Evolutionary conservation across 306 rosid species (phyloP).

Genomic region (Cucumis cinereus): DNA sequence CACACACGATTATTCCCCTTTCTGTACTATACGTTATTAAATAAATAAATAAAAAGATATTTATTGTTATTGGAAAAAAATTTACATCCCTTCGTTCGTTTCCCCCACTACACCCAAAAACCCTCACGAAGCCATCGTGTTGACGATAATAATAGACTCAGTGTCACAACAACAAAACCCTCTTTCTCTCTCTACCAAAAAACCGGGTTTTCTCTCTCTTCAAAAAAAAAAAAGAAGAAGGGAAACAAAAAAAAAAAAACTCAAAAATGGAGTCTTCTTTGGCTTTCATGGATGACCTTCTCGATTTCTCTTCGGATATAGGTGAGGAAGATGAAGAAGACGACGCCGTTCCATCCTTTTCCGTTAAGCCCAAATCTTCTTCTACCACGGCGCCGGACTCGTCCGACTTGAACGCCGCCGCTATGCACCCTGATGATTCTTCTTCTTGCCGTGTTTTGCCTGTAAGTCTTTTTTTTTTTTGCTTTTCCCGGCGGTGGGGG

Average conservation of each 20-base stretch:
- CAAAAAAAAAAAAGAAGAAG: not conserved
- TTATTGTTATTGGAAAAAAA: not conserved
- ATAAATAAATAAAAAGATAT: not conserved
- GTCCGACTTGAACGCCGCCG: not conserved
- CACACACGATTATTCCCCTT: not conserved
- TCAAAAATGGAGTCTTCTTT: conserved; percentile 41
- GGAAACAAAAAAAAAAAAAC: not conserved
- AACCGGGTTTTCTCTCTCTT: conserved; percentile 11
- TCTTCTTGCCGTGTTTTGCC: conserved; percentile 21
- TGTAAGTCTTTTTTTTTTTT: conserved; percentile 35
- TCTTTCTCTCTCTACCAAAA: conserved; percentile 4
- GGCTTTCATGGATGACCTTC: conserved; percentile 47
- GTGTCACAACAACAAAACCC: not conserved
- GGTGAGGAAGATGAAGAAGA: conserved; percentile 44
- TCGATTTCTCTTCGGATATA: conserved; percentile 57
- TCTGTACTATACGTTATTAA: not conserved
- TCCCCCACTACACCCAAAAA: conserved; percentile 11
- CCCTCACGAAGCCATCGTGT: conserved; percentile 12
- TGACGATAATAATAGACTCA: conserved; percentile 11
- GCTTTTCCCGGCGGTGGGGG: not conserved
- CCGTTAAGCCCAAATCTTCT: not conserved
- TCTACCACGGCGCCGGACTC: not conserved
- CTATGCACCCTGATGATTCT: conserved; percentile 24
- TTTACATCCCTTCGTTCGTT: conserved; percentile 25
- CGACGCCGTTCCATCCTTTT: not conserved